Percentiles rank a stretch among this genome's conserved stretches.
phyloP scores from a whole-genome alignment of 1,284 basidiomycete genomes.

The Stygiomarasmius scandens region DNA sequence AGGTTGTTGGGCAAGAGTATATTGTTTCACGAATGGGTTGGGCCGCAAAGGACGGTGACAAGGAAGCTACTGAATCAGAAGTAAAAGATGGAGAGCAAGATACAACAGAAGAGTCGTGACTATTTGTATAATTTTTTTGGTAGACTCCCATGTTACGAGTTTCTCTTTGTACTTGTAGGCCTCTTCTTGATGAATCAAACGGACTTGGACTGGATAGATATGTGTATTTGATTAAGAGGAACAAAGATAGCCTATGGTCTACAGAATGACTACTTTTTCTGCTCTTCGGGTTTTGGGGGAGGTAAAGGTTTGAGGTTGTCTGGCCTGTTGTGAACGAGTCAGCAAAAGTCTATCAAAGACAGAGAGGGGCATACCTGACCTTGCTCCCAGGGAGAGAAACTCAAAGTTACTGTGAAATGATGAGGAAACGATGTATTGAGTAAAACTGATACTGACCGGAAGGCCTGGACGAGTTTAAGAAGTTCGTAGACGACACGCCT shows the following conservation, averaged over 20 bases:
- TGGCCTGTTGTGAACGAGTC: conserved; percentile 44
- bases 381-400: conserved; percentile 96
- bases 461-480: conserved; percentile 96
- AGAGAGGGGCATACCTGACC: conserved; percentile 37
- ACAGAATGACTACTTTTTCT: conserved; percentile 63
- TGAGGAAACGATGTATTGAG: conserved; percentile 9
- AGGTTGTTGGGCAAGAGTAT: conserved; percentile 89
- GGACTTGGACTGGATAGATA: background rate
- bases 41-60: conserved; percentile 36
- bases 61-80: conserved; percentile 15
- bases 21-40: conserved; percentile 82
- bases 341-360: background rate
- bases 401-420: conserved; percentile 81
- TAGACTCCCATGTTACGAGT: background rate
- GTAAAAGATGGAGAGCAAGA: conserved; percentile 30
- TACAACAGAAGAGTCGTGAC: conserved; percentile 34
- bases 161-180: conserved; percentile 5
- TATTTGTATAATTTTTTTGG: conserved; percentile 25
- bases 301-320: conserved; percentile 70
- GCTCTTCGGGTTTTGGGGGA: conserved; percentile 64
- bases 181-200: background rate
- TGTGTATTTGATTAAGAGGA: background rate
- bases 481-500: conserved; percentile 99
- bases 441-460: conserved; percentile 64
- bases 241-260: background rate